Evolutionary conservation across 352 stramenopile genomes (phyloP), one percentile per base, ranked within the genome.

Genomic region (Pythium monospermum): DNA sequence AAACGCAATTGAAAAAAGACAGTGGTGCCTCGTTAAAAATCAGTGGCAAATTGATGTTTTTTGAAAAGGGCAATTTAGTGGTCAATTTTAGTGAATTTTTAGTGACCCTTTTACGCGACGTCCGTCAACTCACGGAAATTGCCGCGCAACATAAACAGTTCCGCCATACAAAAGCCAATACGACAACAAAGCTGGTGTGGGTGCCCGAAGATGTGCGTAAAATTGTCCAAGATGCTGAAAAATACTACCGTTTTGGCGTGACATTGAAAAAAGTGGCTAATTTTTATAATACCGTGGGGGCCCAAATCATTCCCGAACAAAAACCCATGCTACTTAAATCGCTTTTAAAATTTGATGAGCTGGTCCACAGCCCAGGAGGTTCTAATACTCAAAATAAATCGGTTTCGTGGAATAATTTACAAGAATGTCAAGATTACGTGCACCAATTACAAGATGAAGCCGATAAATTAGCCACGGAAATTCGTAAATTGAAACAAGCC

Each of bases 261-360:
- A 93, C 91, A 45, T 70, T 98, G 18, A 97, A 98, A 57, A 98
- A 98, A 62, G 87, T 97, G 6, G 90, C 94, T 1, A 97, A 97
- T 50, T 98, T 98, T 59, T 98, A 98, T 82, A 98, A 98, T 74
- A 96, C 84, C 51, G 94, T 98, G 57, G 90, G 96, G 23, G 80
- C 77, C 7, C 79, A 97, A 49, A 98, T 98, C 60, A 97, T 98
- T 23, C 75, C 91, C 10, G 81, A 90, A 47, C 92, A 98, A 71
- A 97, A 97, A 52, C 83, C 90, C 2, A 96, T 98, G 87, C 73
- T 98, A 16, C 64, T 98, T 3, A 86, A 97, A 40, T 87, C 86
- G 15, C 73, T 98, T 0, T 52, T 97, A 12, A 77, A 84, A 1
- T 98, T 98, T 46, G 93, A 98, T 60, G 76, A 89, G 4, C 75